Evolutionary conservation across 129 eudicot species (phyloP).

Genomic region (Saposhnikovia divaricata): DNA sequence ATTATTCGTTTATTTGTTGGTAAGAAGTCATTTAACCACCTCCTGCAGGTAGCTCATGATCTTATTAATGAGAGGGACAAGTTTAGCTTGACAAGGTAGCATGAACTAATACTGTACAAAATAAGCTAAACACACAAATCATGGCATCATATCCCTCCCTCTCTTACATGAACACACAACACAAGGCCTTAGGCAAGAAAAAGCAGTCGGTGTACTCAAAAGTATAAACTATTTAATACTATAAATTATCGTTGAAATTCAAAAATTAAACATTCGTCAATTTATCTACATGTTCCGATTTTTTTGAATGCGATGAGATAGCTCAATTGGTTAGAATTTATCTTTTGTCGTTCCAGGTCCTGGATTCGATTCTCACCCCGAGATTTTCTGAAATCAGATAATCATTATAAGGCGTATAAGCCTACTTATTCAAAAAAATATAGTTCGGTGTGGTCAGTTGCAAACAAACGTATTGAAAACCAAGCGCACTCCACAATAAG

Average conservation of each 20-base stretch:
- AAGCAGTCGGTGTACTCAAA: neutral
- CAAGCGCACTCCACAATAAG: neutral
- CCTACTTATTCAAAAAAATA: too few species aligned
- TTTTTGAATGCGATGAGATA: too few species aligned
- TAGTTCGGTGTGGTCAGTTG: neutral
- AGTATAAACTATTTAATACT: too few species aligned
- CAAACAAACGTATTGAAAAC: neutral
- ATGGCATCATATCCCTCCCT: neutral
- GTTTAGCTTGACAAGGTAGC: neutral
- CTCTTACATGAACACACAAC: neutral
- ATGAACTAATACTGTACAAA: neutral
- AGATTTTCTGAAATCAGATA: too few species aligned
- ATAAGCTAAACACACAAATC: neutral
- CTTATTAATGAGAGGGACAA: neutral
- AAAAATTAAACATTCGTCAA: too few species aligned
- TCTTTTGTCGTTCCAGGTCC: too few species aligned
- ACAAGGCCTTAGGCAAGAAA: neutral
- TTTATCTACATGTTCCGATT: too few species aligned
- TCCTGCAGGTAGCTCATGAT: conserved; percentile 5
- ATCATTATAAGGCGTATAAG: too few species aligned
- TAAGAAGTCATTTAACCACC: neutral
- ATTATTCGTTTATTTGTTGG: neutral
- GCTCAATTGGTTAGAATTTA: too few species aligned
- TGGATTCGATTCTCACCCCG: too few species aligned
- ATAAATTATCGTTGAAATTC: too few species aligned